Base-by-base conservation (phyloP, 768 basidiomycete species). In the Suillus brevipes region DNA sequence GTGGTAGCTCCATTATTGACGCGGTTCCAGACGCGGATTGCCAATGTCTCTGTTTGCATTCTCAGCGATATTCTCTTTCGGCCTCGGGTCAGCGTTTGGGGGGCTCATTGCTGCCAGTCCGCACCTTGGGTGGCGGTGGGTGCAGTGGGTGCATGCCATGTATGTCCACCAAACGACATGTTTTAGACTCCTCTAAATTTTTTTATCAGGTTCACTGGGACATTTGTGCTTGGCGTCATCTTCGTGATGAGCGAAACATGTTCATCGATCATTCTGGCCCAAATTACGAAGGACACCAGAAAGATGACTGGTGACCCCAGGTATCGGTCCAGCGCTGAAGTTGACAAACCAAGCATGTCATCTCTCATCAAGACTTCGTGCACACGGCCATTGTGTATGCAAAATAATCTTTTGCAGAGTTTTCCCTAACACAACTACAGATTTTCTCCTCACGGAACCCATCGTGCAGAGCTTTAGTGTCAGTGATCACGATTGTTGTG, bases 121-220 rank as follows among this genome's bases (percentile, higher is more conserved):
- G 0, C 77, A 77, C 37, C 76, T 92, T 6, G 81, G 81, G 66
- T 94, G 92, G 91, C 79, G 91, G 45, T 93, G 92, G 90, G 89
- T 94, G 23, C 85, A 91, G 70, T 94, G 91, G 91, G 81, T 92
- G 14, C 85, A 88, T 65, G 75, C 86, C 71, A 89, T 89, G 88
- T 86, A 58, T 62, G 70, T 37, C 37, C 49, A 55, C n/a, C 64
- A 53, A 61, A 61, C 61, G 62, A 61, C 25, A 36, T 43, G 38
- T 14, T 9, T 18, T 59, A 45, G 20, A 8, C 34, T n/a, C 23
- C 12, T 31, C 52, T 40, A 5, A 37, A 50, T 56, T 55, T 60
- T 62, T 57, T 59, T 49, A 53, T 70, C 60, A 89, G 91, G 65
- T 71, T 86, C 42, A 83, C 82, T n/a, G 85, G 80, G 1, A 68